Percentiles rank a stretch among this genome's conserved stretches.
These are phyloP conservation scores for Phaeolepiota aurea DNA, from an alignment of 768 basidiomycete genomes.

Conservation along the genomic window DNA sequence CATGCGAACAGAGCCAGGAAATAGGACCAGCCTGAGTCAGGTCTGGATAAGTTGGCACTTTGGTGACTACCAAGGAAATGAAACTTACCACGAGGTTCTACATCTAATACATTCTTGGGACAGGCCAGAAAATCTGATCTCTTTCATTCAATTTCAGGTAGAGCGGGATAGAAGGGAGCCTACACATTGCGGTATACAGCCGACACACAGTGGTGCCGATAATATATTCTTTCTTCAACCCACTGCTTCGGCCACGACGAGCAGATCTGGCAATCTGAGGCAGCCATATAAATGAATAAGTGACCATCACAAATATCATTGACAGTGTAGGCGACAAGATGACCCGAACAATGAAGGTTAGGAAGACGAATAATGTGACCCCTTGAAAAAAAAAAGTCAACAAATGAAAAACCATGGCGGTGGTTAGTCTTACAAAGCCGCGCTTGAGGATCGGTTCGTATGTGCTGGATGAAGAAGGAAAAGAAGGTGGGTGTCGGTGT, in stretches of 20 bases:
- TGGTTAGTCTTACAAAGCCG: constrained; percentile 55
- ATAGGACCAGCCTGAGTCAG: constrained; percentile 53
- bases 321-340: constrained; percentile 61
- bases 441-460: constrained; percentile 64
- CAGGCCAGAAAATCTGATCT: constrained; percentile 70
- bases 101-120: constrained; percentile 80
- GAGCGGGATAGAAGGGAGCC: constrained; percentile 19
- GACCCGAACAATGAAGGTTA: constrained; percentile 68
- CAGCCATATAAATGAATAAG: constrained; percentile 80
- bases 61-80: constrained; percentile 1
- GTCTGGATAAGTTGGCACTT: not conserved
- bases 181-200: constrained; percentile 67
- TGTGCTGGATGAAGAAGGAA: constrained; percentile 46
- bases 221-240: constrained; percentile 61
- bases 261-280: constrained; percentile 79
- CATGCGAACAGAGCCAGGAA: constrained; percentile 50
- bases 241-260: constrained; percentile 61
- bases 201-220: constrained; percentile 70
- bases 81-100: constrained; percentile 60
- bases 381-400: constrained; percentile 31
- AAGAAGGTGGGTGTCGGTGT: constrained; percentile 29
- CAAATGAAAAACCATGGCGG: no score
- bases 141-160: not conserved
- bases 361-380: constrained; percentile 57
- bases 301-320: constrained; percentile 52